Percentiles rank a stretch among this genome's conserved stretches.
Evolutionary conservation across 768 basidiomycete species (phyloP).

Genomic region (Hygrophorus russula): DNA sequence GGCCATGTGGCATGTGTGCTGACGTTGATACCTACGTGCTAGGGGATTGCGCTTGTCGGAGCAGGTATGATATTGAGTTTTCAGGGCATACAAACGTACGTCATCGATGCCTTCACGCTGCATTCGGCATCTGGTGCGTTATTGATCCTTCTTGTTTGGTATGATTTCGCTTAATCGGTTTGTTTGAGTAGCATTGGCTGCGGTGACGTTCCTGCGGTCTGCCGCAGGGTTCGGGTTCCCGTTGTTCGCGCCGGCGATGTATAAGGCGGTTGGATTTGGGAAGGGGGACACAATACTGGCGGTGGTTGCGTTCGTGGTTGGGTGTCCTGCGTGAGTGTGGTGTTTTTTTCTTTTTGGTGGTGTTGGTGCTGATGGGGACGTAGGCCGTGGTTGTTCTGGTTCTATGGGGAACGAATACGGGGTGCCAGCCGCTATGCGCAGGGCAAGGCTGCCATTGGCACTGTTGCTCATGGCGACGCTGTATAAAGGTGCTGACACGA

Average conservation of each 20-base stretch:
- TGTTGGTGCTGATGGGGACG: neutral
- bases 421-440: conserved; percentile 36
- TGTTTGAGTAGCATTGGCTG: conserved; percentile 41
- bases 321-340: conserved; percentile 42
- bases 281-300: conserved; percentile 62
- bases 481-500: too few species aligned
- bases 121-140: conserved; percentile 54
- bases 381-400: conserved; percentile 26
- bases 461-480: too few species aligned
- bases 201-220: conserved; percentile 50
- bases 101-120: conserved; percentile 56
- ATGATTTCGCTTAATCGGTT: neutral
- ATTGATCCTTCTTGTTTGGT: neutral
- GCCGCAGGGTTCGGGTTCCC: conserved; percentile 68
- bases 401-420: conserved; percentile 31
- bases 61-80: conserved; percentile 48
- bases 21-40: neutral
- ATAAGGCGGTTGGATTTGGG: conserved; percentile 51
- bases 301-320: conserved; percentile 41
- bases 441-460: too few species aligned
- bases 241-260: conserved; percentile 68
- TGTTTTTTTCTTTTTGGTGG: neutral
- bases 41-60: conserved; percentile 51
- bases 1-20: neutral
- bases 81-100: conserved; percentile 54